Evolutionary conservation across 768 basidiomycete genomes (phyloP).

Genomic region (Podaxis sp.): DNA sequence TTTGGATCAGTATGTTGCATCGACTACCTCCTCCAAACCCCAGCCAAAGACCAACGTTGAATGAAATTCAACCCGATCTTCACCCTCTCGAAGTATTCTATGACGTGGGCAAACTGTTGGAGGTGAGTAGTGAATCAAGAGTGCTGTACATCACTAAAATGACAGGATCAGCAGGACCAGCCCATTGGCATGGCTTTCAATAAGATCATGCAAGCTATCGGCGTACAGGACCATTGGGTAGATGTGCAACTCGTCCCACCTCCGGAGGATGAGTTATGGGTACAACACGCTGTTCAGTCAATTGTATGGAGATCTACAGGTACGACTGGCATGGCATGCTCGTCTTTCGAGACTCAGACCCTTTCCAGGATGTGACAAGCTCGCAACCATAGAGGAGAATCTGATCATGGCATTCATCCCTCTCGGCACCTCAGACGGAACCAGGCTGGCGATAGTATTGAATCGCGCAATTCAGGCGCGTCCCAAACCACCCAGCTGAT

Average conservation of each 20-base stretch:
- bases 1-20: constrained; percentile 57
- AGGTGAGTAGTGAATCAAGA: constrained; percentile 32
- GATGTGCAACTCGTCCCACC: constrained; percentile 53
- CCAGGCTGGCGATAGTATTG: constrained; percentile 55
- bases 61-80: constrained; percentile 74
- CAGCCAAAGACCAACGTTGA: constrained; percentile 51
- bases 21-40: constrained; percentile 59
- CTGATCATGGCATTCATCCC: constrained; percentile 68
- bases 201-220: constrained; percentile 64
- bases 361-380: constrained; percentile 57
- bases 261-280: constrained; percentile 63
- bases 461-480: constrained; percentile 70
- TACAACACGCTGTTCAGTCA: constrained; percentile 73
- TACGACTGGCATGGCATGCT: constrained; percentile 26
- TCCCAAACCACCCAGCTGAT: background rate
- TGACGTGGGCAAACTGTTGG: constrained; percentile 76
- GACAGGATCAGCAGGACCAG: constrained; percentile 50
- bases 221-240: constrained; percentile 70
- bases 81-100: constrained; percentile 76
- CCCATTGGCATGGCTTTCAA: constrained; percentile 68
- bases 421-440: constrained; percentile 57
- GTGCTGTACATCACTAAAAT: background rate
- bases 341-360: constrained; percentile 12
- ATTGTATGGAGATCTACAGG: constrained; percentile 72
- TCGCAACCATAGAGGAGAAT: constrained; percentile 68